A percentile compares a stretch with the other conserved stretches of the same genome.
Conservation (phyloP, 345 rosid species). For the Linum lewisii region DNA sequence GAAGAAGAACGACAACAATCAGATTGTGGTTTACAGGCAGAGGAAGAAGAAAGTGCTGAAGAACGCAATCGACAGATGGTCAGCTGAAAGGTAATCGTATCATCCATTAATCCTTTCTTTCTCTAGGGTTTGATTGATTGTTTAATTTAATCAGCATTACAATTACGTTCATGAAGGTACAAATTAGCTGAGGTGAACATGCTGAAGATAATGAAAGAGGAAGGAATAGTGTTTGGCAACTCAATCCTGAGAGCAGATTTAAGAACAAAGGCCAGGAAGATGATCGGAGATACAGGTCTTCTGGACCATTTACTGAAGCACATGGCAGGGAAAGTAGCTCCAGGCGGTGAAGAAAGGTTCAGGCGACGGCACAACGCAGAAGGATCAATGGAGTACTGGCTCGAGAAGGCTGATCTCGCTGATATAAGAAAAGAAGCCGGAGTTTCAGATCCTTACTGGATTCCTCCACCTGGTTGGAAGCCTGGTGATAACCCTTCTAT, state of each 20-base stretch:
- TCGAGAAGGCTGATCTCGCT: constrained; percentile 68
- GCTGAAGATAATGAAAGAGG: constrained; percentile 77
- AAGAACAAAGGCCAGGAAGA: constrained; percentile 70
- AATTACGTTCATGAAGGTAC: constrained; percentile 40
- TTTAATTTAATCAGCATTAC: not conserved
- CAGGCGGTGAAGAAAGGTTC: constrained; percentile 80
- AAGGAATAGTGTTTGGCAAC: constrained; percentile 54
- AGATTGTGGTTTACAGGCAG: constrained; percentile 31
- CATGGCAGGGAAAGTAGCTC: constrained; percentile 91
- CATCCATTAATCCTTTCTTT: not conserved
- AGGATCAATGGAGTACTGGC: constrained; percentile 97
- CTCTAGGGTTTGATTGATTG: not conserved
- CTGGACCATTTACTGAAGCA: constrained; percentile 91
- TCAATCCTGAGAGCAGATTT: constrained; percentile 67
- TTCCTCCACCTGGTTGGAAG: constrained; percentile 90
- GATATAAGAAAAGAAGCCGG: constrained; percentile 72
- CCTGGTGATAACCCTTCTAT: constrained; percentile 75
- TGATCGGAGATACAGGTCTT: constrained; percentile 92
- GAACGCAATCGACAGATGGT: constrained; percentile 60
- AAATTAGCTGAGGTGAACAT: constrained; percentile 73
- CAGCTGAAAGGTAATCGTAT: constrained; percentile 49
- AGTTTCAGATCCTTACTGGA: constrained; percentile 88
- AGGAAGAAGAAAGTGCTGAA: constrained; percentile 27
- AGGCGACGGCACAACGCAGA: constrained; percentile 82
- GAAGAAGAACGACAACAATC: no score